Conservation (phyloP, 2,329 filamentous ascomycete genomes). For the Colletotrichum truncatum region DNA sequence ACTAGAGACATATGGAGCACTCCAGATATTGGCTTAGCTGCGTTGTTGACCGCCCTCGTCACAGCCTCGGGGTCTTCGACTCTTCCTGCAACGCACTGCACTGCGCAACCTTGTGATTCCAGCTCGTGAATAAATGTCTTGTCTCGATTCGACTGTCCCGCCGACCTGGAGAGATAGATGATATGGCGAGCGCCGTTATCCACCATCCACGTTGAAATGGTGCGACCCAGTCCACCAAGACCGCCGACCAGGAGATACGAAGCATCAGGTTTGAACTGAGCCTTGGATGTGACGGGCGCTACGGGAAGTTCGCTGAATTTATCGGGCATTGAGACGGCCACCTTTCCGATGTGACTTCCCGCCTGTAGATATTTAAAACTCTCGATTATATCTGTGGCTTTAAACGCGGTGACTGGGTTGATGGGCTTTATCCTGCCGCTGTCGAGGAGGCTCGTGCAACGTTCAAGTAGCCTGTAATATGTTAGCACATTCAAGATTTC, state of each 20-base stretch:
- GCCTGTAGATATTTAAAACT: conserved; percentile 54
- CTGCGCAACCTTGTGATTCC: conserved; percentile 35
- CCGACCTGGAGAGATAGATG: conserved; percentile 38
- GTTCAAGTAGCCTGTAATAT: neutral
- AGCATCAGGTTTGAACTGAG: neutral
- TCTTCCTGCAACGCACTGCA: conserved; percentile 40
- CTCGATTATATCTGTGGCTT: conserved; percentile 40
- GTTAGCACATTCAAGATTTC: neutral
- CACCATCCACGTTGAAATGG: conserved; percentile 40
- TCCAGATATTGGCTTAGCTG: conserved; percentile 42
- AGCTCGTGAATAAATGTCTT: conserved; percentile 35
- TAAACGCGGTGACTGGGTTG: conserved; percentile 24
- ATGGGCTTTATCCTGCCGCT: conserved; percentile 28
- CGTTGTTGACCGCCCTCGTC: conserved; percentile 37
- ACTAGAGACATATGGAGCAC: conserved; percentile 40
- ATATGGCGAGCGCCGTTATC: conserved; percentile 38
- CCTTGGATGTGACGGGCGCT: neutral
- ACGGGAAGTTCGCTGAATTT: neutral
- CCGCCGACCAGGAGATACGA: conserved; percentile 41
- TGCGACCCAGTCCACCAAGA: conserved; percentile 40
- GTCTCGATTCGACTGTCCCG: conserved; percentile 3
- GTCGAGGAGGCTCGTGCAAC: neutral
- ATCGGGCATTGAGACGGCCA: conserved; percentile 42
- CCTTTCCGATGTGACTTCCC: conserved; percentile 54
- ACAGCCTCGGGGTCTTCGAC: conserved; percentile 40